Evolutionary conservation across 352 stramenopile species (phyloP).

Genomic region (Phytophthora quininea): DNA sequence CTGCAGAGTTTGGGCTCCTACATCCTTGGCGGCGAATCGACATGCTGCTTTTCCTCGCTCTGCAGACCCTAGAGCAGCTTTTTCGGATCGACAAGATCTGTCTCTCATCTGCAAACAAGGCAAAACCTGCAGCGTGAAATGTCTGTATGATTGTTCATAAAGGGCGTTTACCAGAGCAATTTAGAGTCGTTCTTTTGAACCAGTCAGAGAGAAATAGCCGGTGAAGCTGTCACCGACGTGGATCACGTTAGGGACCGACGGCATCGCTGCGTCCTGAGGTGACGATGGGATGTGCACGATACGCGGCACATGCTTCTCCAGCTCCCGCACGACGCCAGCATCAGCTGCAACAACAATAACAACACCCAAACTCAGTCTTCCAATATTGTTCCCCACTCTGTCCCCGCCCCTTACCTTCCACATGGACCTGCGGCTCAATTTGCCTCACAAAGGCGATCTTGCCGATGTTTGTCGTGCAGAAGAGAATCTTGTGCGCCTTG

Average conservation of each 20-base stretch:
- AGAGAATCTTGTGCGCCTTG: constrained; percentile 78
- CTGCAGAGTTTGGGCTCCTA: constrained; percentile 38
- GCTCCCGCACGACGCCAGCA: constrained; percentile 49
- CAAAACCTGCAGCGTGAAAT: constrained; percentile 3
- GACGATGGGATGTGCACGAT: constrained; percentile 64
- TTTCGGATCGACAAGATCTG: constrained; percentile 59
- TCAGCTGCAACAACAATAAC: constrained; percentile 49
- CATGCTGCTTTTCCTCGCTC: constrained; percentile 46
- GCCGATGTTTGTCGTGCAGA: constrained; percentile 76
- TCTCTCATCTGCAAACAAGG: constrained; percentile 14
- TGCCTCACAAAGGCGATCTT: constrained; percentile 89
- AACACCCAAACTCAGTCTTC: constrained; percentile 16
- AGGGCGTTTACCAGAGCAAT: constrained; percentile 18
- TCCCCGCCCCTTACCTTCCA: constrained; percentile 59
- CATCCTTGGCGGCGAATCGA: constrained; percentile 63
- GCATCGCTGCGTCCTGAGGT: constrained; percentile 25
- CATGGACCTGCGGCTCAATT: constrained; percentile 81
- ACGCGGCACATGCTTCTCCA: constrained; percentile 81
- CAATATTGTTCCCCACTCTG: neutral
- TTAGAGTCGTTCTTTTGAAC: constrained; percentile 41
- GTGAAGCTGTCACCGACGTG: constrained; percentile 72
- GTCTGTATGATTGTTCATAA: constrained; percentile 16
- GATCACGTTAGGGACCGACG: constrained; percentile 44
- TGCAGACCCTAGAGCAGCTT: constrained; percentile 66
- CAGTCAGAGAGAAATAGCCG: constrained; percentile 72